These are phyloP conservation scores for Naematelia encephala DNA, from an alignment of 768 basidiomycete genomes.

Conservation along the genomic window DNA sequence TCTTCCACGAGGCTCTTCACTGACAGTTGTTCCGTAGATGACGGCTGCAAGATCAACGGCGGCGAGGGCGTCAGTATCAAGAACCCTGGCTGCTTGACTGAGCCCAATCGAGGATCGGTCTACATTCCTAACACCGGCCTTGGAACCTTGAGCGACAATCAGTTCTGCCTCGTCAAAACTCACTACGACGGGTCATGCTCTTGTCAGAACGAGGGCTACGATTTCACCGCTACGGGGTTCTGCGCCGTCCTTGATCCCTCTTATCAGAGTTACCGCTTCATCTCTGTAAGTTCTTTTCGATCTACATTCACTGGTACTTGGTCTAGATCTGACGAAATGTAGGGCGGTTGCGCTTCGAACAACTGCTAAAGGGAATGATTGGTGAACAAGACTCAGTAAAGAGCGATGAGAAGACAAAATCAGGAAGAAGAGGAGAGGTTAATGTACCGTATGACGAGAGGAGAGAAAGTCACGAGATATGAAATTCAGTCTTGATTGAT, in stretches of 20 bases:
- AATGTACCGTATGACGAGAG: too few species aligned
- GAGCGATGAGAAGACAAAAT: too few species aligned
- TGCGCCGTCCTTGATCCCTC: constrained; percentile 1
- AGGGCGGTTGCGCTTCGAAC: background rate
- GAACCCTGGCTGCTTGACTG: constrained; percentile 8
- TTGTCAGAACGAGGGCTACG: constrained; percentile 7
- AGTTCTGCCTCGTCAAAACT: constrained; percentile 10
- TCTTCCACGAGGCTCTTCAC: background rate
- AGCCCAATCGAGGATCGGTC: constrained; percentile 7
- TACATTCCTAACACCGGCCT: constrained; percentile 6
- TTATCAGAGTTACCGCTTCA: constrained; percentile 10
- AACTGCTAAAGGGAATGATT: too few species aligned
- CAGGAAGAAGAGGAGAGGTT: too few species aligned
- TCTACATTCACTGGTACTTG: too few species aligned
- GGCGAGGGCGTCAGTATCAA: constrained; percentile 4
- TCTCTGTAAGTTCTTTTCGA: constrained; percentile 4
- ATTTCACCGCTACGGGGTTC: constrained; percentile 10
- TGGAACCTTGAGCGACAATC: background rate
- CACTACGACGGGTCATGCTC: background rate
- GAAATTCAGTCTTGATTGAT: too few species aligned
- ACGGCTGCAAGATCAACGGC: constrained; percentile 12
- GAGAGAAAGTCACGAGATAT: too few species aligned
- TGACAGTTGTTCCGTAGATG: constrained; percentile 3
- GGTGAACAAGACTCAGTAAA: too few species aligned
- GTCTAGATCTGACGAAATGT: background rate